Base-by-base conservation (phyloP, 371 early-diverging fungal species). In the Edhazardia aedis region DNA sequence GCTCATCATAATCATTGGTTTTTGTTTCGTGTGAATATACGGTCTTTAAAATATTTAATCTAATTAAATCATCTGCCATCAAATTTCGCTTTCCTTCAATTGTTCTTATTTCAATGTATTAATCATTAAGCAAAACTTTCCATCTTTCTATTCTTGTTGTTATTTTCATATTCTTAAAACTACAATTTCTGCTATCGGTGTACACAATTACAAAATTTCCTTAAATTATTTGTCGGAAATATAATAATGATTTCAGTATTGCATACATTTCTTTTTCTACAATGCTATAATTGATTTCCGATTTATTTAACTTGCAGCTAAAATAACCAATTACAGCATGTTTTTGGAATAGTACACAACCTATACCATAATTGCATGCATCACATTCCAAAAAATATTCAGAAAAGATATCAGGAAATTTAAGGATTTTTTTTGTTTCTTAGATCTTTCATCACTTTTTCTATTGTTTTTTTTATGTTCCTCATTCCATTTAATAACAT, bases 281-380 rank as follows among this genome's bases (percentile, higher is more conserved):
- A 3, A 40, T 27, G 1, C 44, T 42, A 28, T 28, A 47, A 12
- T 19, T 44, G 6, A 3, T 16, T 44, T 44, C 45, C 11, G 45
- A 6, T 21, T 44, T 44, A 22, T 16, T 4, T 22, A 46, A n/a
- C n/a, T n/a, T n/a, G n/a, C n/a, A n/a, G n/a, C n/a, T n/a, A n/a
- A n/a, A n/a, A n/a, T n/a, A n/a, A n/a, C n/a, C n/a, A n/a, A n/a
- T n/a, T n/a, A n/a, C n/a, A n/a, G n/a, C n/a, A n/a, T 65, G 54
- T 0, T 58, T 53, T 53, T 75, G 75, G 4, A 55, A 56, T 0
- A 77, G 40, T 0, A 74, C 61, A 0, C 62, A 68, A 0, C 62
- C 69, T 12, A 74, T 2, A 0, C 69, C 77, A 1, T 23, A 7
- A 3, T 23, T 18, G 0, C 63, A 66, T 0, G 73, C 75, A 46